Evolutionary conservation across 192 early-diverging fungal species (phyloP).

Genomic region (Backusella australiensis): DNA sequence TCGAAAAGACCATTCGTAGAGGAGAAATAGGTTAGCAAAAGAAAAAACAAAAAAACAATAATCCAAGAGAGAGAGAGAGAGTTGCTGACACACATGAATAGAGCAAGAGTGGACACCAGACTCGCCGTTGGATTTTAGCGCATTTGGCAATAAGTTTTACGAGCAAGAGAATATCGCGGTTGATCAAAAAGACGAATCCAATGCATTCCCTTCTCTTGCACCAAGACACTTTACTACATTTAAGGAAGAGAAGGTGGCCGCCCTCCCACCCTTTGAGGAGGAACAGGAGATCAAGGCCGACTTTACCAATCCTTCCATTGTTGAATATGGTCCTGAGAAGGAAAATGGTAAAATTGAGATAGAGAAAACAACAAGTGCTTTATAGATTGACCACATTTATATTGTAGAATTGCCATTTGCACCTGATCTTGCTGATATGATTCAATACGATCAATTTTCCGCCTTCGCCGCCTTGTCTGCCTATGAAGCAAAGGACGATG

Average conservation of each 20-base stretch:
- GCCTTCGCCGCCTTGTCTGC: background rate
- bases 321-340: constrained; percentile 10
- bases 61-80: background rate
- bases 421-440: background rate
- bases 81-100: background rate
- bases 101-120: constrained; percentile 10
- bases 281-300: background rate
- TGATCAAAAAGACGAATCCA: background rate
- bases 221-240: background rate
- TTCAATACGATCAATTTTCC: background rate
- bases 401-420: background rate
- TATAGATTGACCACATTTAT: background rate
- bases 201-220: background rate
- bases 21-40: background rate
- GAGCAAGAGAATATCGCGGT: background rate
- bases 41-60: background rate
- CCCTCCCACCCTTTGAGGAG: background rate
- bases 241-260: background rate
- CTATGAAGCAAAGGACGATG: background rate
- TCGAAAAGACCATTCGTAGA: background rate
- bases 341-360: background rate
- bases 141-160: background rate
- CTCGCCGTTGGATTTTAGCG: background rate
- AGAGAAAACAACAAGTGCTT: background rate
- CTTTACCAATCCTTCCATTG: background rate